Percentiles rank a stretch among this genome's conserved stretches.
These are phyloP conservation scores for Chenopodium album DNA, from an alignment of 148 eudicot species.

Conservation along the genomic window DNA sequence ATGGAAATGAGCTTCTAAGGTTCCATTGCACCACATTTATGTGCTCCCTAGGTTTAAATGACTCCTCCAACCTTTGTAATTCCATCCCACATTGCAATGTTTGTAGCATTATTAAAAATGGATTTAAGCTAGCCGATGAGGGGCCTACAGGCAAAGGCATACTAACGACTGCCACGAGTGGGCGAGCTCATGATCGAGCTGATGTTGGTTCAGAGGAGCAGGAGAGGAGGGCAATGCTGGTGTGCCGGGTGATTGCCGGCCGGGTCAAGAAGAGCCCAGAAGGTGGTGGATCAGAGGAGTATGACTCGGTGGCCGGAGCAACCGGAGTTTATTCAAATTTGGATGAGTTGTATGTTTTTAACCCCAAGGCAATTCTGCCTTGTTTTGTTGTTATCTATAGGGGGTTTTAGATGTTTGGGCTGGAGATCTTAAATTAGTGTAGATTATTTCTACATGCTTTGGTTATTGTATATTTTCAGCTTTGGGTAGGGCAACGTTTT, in stretches of 20 bases:
- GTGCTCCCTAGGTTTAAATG: constrained; percentile 78
- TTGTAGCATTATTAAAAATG: constrained; percentile 70
- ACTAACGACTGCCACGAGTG: constrained; percentile 81
- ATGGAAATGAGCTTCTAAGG: constrained; percentile 89
- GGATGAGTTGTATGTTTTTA: constrained; percentile 88
- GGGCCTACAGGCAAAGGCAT: constrained; percentile 47
- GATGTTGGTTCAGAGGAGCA: constrained; percentile 31
- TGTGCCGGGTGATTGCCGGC: constrained; percentile 90
- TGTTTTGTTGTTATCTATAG: constrained; percentile 91
- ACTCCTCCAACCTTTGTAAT: constrained; percentile 76
- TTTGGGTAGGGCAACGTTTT: constrained; percentile 30
- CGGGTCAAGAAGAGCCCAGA: constrained; percentile 56
- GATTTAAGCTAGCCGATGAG: constrained; percentile 47
- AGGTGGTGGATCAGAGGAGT: constrained; percentile 51
- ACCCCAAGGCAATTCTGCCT: constrained; percentile 90
- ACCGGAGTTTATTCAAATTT: constrained; percentile 71
- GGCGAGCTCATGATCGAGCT: constrained; percentile 76
- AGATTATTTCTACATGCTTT: constrained; percentile 29
- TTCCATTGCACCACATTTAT: constrained; percentile 75
- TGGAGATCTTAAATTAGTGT: constrained; percentile 11
- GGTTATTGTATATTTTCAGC: constrained; percentile 27
- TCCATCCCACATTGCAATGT: constrained; percentile 66
- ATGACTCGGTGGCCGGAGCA: constrained; percentile 79
- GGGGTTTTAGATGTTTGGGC: constrained; percentile 51
- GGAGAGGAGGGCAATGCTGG: constrained; percentile 78